phyloP scores from a whole-genome alignment of 106 monocot species.

The Cymbidium sinense region DNA sequence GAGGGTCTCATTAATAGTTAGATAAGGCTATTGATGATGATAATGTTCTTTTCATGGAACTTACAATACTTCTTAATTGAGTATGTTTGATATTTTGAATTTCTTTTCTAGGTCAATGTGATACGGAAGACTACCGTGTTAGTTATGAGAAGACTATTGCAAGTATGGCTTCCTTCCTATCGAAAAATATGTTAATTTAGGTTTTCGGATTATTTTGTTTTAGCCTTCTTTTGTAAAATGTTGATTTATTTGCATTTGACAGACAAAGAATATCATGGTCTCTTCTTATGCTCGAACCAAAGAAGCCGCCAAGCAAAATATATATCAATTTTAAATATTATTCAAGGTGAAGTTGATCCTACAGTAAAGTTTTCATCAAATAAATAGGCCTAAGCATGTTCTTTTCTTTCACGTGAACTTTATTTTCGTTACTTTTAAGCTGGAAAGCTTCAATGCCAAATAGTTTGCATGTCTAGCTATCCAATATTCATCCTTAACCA shows the following conservation, averaged over 20 bases:
- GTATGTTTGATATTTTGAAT: background rate
- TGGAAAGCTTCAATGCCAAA: background rate
- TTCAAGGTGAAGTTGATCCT: conserved; percentile 98
- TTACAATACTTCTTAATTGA: background rate
- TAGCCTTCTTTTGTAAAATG: conserved; percentile 1
- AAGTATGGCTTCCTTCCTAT: conserved; percentile 28
- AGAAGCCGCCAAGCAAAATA: conserved; percentile 98
- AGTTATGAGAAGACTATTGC: conserved; percentile 94
- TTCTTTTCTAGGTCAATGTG: conserved; percentile 69
- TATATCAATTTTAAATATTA: conserved; percentile 94
- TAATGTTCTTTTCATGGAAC: background rate
- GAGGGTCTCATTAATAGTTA: background rate
- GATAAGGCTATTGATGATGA: background rate
- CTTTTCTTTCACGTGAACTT: background rate
- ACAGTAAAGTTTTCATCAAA: conserved; percentile 40
- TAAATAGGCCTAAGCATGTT: background rate
- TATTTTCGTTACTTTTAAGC: background rate
- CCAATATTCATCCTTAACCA: background rate
- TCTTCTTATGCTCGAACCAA: conserved; percentile 99
- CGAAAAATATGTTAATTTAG: background rate
- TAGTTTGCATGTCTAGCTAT: background rate
- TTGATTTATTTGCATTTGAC: conserved; percentile 18
- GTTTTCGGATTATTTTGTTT: background rate
- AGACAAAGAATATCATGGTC: conserved; percentile 98
- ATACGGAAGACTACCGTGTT: conserved; percentile 96